These are phyloP conservation scores for Hyaloscypha variabilis DNA, from an alignment of 495 filamentous ascomycete species.

Conservation along the genomic window DNA sequence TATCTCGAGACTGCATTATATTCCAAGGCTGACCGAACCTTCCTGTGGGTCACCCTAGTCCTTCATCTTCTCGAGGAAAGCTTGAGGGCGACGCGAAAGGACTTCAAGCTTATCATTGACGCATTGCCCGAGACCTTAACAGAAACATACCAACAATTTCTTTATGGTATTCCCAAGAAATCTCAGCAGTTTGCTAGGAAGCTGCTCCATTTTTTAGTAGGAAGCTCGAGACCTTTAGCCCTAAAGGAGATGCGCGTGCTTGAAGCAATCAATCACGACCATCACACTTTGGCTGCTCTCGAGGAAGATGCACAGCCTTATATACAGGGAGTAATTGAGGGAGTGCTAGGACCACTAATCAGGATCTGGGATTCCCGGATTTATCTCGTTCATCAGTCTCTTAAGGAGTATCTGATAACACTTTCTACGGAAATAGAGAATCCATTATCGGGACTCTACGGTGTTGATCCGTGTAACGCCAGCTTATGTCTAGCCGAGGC, in stretches of 20 bases:
- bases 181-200: neutral
- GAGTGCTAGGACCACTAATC: too few species aligned
- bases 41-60: slow-evolving; percentile 33
- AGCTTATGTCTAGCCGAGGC: too few species aligned
- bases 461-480: too few species aligned
- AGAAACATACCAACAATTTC: slow-evolving; percentile 24
- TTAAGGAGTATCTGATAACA: too few species aligned
- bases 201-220: neutral
- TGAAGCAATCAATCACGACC: neutral
- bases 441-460: too few species aligned
- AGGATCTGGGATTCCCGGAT: too few species aligned
- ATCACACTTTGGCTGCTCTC: neutral
- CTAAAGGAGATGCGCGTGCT: neutral
- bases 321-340: neutral
- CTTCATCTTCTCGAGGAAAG: slow-evolving; percentile 23
- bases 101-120: slow-evolving; percentile 25
- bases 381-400: too few species aligned
- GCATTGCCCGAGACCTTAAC: slow-evolving; percentile 24
- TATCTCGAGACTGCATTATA: slow-evolving; percentile 24
- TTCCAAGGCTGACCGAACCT: slow-evolving; percentile 27
- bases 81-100: slow-evolving; percentile 13
- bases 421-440: too few species aligned
- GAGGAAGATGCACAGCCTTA: neutral
- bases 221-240: neutral
- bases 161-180: slow-evolving; percentile 14